Base-by-base conservation (phyloP, 2,329 filamentous ascomycete genomes). In the Passalora sequoiae region DNA sequence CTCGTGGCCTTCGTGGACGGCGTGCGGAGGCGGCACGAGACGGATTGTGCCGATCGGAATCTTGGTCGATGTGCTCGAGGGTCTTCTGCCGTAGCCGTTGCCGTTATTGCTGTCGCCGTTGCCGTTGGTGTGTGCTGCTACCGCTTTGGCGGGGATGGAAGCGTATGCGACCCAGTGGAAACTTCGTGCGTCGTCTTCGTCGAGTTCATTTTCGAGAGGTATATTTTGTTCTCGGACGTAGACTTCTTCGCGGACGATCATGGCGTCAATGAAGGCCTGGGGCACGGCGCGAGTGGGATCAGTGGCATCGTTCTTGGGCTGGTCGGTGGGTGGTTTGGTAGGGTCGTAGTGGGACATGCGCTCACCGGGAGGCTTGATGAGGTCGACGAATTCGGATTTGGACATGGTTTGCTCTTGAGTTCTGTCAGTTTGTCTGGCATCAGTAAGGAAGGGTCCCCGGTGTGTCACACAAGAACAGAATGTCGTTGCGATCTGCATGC, bases 151-250 rank as follows among this genome's bases (percentile, higher is more conserved):
- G 2, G 66, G 61, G 12, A 84, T 73, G 12, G 75, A 80, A 36
- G 80, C 79, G 65, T 94, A 95, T n/a, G 83, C 72, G 21, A 95
- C 83, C 85, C 87, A 95, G 66, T 96, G 89, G 68, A 83, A 91
- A 54, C 80, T 83, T 25, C 86, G 77, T 1, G 75, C 54, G 63
- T 97, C 91, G 61, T 96, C 88, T 1, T 74, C 69, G 69, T 96
- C 91, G 53, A 87, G 75, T 64, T 97, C 89, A 52, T 80, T 78
- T 27, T 84, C 79, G 1, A 80, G 65, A 0, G 71, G 67, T 20
- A 77, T 71, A 16, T 68, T 64, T 51, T 81, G 78, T 59, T 81
- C 78, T 45, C 74, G 65, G 27, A 77, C 69, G 53, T 76, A 81
- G 51, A 81, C 78, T 28, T 67, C 65, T 44, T 75, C 69, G 27